Percentiles rank a stretch among this genome's conserved stretches.
These are phyloP conservation scores for Scheffersomyces illinoinensis DNA, from an alignment of 1,139 yeast genomes.

Conservation along the genomic window DNA sequence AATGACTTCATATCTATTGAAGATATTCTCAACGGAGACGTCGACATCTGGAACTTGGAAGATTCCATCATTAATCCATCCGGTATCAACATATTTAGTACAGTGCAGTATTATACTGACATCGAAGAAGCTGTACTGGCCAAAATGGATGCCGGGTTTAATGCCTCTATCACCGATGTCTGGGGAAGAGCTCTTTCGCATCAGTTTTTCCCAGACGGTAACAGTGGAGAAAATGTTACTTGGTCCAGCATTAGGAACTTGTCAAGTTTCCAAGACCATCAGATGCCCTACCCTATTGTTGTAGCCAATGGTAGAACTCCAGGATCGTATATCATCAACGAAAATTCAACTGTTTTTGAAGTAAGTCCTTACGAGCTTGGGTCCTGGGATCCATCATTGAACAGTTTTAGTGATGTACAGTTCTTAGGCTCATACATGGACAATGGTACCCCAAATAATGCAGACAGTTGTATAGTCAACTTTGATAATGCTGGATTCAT, in stretches of 20 bases:
- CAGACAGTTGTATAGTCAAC: constrained; percentile 49
- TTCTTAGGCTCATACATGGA: constrained; percentile 37
- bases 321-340: constrained; percentile 30
- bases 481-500: constrained; percentile 76
- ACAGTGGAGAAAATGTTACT: constrained; percentile 33
- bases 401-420: constrained; percentile 29
- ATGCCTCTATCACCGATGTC: constrained; percentile 40
- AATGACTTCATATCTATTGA: constrained; percentile 42
- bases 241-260: constrained; percentile 39
- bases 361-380: constrained; percentile 45
- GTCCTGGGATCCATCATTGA: constrained; percentile 45
- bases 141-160: constrained; percentile 38
- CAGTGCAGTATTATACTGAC: constrained; percentile 33
- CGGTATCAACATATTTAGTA: constrained; percentile 36
- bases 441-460: constrained; percentile 26
- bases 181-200: constrained; percentile 48
- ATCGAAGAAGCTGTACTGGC: constrained; percentile 30
- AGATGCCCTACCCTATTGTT: constrained; percentile 46
- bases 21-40: constrained; percentile 27
- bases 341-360: constrained; percentile 45
- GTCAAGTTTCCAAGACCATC: constrained; percentile 27
- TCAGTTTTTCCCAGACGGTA: constrained; percentile 29
- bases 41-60: constrained; percentile 40
- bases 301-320: constrained; percentile 44
- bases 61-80: constrained; percentile 42